Base-by-base conservation (phyloP, 2,329 filamentous ascomycete genomes). In the Balansia obtecta region DNA sequence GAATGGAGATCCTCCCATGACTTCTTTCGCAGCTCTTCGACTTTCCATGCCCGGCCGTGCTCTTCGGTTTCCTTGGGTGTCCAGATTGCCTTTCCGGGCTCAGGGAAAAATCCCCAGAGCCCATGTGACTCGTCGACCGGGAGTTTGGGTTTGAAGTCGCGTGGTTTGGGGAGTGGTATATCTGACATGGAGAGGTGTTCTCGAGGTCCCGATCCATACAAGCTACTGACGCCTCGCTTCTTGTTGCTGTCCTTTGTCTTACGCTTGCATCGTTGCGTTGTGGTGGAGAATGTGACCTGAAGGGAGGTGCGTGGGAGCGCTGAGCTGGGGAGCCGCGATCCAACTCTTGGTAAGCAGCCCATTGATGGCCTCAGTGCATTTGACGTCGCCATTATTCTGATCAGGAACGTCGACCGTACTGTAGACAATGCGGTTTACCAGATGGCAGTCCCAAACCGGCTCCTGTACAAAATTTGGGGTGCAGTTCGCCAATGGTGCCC, bases 1-100 rank as follows among this genome's bases (percentile, higher is more conserved):
- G 76, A 74, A 68, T 97, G 90, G 60, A 98, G 71, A 66, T 97
- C 90, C 54, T 95, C 88, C 87, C 89, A 98, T 55, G 85, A 88
- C 71, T 96, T 96, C 55, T 79, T 75, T 55, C 90, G 79, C 61
- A 98, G 74, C 71, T 98, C 93, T 68, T 88, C 80, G 8, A 86
- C 82, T 11, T 77, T 82, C 93, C 93, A 98, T 30, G 81, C 73
- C 49, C 93, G 80, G 15, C 93, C 93, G 66, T 93, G 84, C 55
- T 78, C 72, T 46, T 74, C 65, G 50, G 86, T 81, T 57, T 91
- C 82, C 37, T 80, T 75, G 5, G 90, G 89, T 8, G 82, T 82
- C 58, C 77, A 76, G 60, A 95, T 66, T n/a, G 83, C 69, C 61
- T 81, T 78, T 56, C 79, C 79, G 56, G 83, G 76, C 54, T 75